Evolutionary conservation across 257 asterid species (phyloP).

Genomic region (Sherardia arvensis): DNA sequence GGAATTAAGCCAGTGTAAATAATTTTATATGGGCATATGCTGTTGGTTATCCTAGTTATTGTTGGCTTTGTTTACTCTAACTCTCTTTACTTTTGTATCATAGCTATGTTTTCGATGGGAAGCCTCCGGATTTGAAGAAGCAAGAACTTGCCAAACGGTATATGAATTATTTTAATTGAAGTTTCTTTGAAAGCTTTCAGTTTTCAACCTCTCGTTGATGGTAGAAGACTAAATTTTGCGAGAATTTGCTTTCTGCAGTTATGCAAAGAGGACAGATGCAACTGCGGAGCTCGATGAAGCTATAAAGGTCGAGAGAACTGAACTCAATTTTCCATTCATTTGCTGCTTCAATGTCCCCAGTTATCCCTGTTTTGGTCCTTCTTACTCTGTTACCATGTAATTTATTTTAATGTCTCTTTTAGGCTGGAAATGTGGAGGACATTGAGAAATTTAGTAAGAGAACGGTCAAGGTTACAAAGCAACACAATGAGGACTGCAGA

Average conservation of each 20-base stretch:
- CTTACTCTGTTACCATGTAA: too few relatives aligned
- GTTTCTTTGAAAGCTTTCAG: conserved; percentile 3
- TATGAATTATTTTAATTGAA: not conserved
- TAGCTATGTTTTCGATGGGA: conserved; percentile 94
- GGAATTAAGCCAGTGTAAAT: conserved; percentile 94
- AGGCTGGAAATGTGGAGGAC: conserved; percentile 80
- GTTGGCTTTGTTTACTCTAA: conserved; percentile 2
- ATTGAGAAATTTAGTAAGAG: conserved; percentile 95
- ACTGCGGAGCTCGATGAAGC: conserved; percentile 75
- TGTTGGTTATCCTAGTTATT: conserved; percentile 7
- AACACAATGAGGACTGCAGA: conserved; percentile 95
- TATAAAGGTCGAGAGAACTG: conserved; percentile 45
- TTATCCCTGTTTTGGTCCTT: not conserved
- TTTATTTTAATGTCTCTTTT: conserved; percentile 12
- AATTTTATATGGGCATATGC: conserved; percentile 2
- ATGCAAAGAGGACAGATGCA: conserved; percentile 81
- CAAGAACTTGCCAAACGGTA: conserved; percentile 98
- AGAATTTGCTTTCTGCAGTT: conserved; percentile 35
- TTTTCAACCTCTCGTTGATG: not conserved
- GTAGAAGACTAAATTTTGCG: not conserved
- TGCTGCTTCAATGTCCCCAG: not conserved
- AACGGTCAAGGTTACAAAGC: conserved; percentile 91
- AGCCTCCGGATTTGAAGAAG: conserved; percentile 92
- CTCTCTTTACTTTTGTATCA: conserved; percentile 9
- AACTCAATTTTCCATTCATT: conserved; percentile 1